A percentile compares a stretch with the other conserved stretches of the same genome.
These are phyloP conservation scores for Aspergillus egyptiacus DNA, from an alignment of 495 filamentous ascomycete species.

Conservation along the genomic window DNA sequence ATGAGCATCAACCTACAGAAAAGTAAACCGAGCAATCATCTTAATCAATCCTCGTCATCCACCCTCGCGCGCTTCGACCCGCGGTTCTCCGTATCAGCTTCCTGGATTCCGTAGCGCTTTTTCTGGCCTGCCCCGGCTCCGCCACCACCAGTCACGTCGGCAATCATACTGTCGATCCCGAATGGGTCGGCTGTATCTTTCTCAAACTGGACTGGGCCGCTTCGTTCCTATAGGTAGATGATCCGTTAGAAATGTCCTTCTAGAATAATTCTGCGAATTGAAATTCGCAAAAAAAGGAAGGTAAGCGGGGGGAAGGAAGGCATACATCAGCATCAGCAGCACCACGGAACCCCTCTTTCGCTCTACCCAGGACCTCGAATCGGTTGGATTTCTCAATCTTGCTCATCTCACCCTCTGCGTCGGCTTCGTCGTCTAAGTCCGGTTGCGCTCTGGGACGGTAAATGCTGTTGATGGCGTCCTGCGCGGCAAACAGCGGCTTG, in stretches of 20 bases:
- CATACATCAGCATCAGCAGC: slow-evolving; percentile 79
- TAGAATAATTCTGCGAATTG: neutral
- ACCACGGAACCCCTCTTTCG: slow-evolving; percentile 82
- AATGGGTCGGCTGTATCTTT: slow-evolving; percentile 87
- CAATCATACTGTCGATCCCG: slow-evolving; percentile 87
- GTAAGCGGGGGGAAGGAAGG: slow-evolving; percentile 1
- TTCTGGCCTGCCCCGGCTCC: slow-evolving; percentile 51
- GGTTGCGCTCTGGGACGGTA: slow-evolving; percentile 72
- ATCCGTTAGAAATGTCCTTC: neutral
- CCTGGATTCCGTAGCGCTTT: slow-evolving; percentile 85
- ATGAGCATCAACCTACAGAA: neutral
- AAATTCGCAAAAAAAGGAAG: no score
- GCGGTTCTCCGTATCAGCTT: slow-evolving; percentile 53
- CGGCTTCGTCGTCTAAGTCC: slow-evolving; percentile 72
- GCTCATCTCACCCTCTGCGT: slow-evolving; percentile 73
- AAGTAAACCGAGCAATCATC: no score
- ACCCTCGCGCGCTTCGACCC: slow-evolving; percentile 71
- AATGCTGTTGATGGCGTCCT: slow-evolving; percentile 92
- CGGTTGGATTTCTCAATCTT: slow-evolving; percentile 76
- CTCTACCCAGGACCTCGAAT: slow-evolving; percentile 83
- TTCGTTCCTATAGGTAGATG: slow-evolving; percentile 50
- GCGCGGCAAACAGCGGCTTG: slow-evolving; percentile 93
- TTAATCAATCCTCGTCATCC: slow-evolving; percentile 72
- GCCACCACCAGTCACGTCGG: slow-evolving; percentile 58
- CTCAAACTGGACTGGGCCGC: slow-evolving; percentile 97